Evolutionary conservation across 331 rosid genomes (phyloP).

Genomic region (Malus hybrid): DNA sequence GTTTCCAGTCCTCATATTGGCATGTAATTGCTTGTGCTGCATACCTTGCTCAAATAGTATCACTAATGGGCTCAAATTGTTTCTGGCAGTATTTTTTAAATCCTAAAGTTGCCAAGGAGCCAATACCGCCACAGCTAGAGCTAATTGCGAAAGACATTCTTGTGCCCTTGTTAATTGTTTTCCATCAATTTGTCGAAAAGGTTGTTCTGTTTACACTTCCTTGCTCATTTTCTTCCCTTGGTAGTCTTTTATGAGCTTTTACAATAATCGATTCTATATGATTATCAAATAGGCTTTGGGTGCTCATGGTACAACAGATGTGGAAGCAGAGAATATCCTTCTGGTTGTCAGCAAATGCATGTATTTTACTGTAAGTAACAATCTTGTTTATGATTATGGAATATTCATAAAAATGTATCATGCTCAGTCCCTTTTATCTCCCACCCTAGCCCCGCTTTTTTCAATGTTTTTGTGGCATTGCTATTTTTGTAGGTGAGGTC

Average conservation of each 20-base stretch:
- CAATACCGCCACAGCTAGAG: slow-evolving; percentile 67
- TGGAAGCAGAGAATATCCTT: slow-evolving; percentile 50
- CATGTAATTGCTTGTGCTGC: neutral
- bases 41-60: neutral
- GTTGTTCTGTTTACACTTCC: slow-evolving; percentile 9
- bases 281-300: slow-evolving; percentile 47
- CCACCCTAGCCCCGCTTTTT: neutral
- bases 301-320: slow-evolving; percentile 19
- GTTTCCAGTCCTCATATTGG: neutral
- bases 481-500: slow-evolving; percentile 59
- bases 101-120: slow-evolving; percentile 66
- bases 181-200: slow-evolving; percentile 58
- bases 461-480: slow-evolving; percentile 9
- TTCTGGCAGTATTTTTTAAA: slow-evolving; percentile 62
- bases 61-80: neutral
- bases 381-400: slow-evolving; percentile 3
- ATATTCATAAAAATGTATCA: neutral
- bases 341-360: slow-evolving; percentile 75
- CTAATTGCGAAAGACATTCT: slow-evolving; percentile 55
- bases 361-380: slow-evolving; percentile 64
- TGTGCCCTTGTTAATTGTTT: slow-evolving; percentile 49
- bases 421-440: neutral
- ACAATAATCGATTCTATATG: slow-evolving; percentile 18
- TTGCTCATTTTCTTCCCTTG: neutral
- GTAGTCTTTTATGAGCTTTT: neutral